Evolutionary conservation across 305 asterid genomes (phyloP), one percentile per base, ranked within the genome.

Genomic region (Rubia balearica): DNA sequence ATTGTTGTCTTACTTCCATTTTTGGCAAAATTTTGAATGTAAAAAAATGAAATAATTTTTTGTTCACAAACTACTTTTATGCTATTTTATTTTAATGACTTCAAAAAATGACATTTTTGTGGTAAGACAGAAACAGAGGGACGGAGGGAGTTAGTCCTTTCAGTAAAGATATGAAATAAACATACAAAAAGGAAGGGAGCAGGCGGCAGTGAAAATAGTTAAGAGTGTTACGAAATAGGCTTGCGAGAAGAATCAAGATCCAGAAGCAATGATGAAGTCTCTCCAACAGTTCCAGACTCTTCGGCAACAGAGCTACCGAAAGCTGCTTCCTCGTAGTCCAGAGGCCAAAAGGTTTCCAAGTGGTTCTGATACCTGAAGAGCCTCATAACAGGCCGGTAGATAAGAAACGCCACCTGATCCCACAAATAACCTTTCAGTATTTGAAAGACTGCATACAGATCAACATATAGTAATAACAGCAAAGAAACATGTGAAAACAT

Each of bases 351-450:
- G 74, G 82, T 75, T 76, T 84, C 85, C 69, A 88, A 80, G 77
- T 65, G 76, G 60, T 78, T 85, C 75, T 82, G 94, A 85, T 87
- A 83, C 84, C 77, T 81, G 81, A 92, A 95, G 79, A 95, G 98
- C 83, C 97, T 90, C 98, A 95, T 92, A 64, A 90, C 98, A 38
- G 99, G 99, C 71, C 99, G 96, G 85, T 92, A 95, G 61, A 95
- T 87, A 73, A 95, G 75, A 79, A 95, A 95, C 67, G 96, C 98
- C 77, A 92, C 98, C 99, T 95, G 85, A 73, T 81, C 67, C 81
- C 64, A 60, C 56, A 82, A 66, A 69, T 1, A 7, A 72, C 59
- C 22, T 48, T 48, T 48, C 56, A 48, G 48, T 66, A 80, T 61
- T 49, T 53, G 33, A 64, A 68, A 45, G 61, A 10, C n/a, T 3